Evolutionary conservation across 306 rosid species (phyloP).

Genomic region (Rubus parviflorus): DNA sequence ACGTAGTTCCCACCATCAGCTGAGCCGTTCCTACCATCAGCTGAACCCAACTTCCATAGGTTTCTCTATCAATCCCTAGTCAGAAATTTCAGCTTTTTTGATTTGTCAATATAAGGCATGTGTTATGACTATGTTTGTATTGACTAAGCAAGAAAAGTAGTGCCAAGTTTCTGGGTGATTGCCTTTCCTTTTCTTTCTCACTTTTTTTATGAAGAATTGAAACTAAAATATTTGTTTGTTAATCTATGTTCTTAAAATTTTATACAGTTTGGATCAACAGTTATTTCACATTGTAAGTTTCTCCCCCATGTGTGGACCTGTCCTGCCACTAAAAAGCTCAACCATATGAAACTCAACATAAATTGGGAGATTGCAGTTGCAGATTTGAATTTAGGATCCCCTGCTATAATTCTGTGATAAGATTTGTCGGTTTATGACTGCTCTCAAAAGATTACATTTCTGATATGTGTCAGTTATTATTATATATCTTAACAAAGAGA

Average conservation of each 20-base stretch:
- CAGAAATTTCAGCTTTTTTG: constrained; percentile 5
- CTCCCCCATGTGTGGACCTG: background rate
- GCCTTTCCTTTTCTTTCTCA: background rate
- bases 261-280: background rate
- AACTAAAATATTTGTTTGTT: background rate
- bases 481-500: background rate
- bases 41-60: constrained; percentile 97
- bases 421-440: background rate
- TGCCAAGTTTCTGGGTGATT: background rate
- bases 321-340: background rate
- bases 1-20: constrained; percentile 63
- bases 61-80: constrained; percentile 26
- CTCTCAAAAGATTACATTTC: constrained; percentile 3
- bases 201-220: background rate
- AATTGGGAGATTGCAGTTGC: background rate
- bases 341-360: background rate
- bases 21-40: constrained; percentile 66
- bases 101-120: constrained; percentile 10
- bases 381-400: background rate
- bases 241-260: background rate
- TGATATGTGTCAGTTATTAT: background rate
- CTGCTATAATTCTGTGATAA: background rate
- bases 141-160: background rate
- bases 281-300: background rate
- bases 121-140: background rate